These are phyloP conservation scores for Hordeum vulgare DNA, from an alignment of 176 grass and related monocot species.

Conservation along the genomic window MorexV3_pseudomolecules_assembly NC_058520.1:570857614-570858113, in stretches of 20 bases:
- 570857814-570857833: background rate
- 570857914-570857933: constrained; percentile 81
- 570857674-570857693: constrained; percentile 15
- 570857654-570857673: constrained; percentile 82
- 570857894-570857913: constrained; percentile 71
- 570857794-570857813: background rate
- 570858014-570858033: constrained; percentile 99
- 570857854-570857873: constrained; percentile 95
- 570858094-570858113: background rate
- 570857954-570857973: constrained; percentile 91
- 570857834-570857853: constrained; percentile 83
- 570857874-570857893: constrained; percentile 97
- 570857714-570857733: background rate
- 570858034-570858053: constrained; percentile 28
- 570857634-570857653: constrained; percentile 85
- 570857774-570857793: background rate
- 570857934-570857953: constrained; percentile 82
- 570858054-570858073: constrained; percentile 14
- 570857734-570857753: constrained; percentile 3
- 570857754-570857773: background rate
- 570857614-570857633: constrained; percentile 87
- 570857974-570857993: constrained; percentile 99
- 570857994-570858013: constrained; percentile 97
- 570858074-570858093: background rate
- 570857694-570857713: constrained; percentile 13